phyloP scores from a whole-genome alignment of 768 basidiomycete genomes.

The Botryobasidium botryosum region DNA sequence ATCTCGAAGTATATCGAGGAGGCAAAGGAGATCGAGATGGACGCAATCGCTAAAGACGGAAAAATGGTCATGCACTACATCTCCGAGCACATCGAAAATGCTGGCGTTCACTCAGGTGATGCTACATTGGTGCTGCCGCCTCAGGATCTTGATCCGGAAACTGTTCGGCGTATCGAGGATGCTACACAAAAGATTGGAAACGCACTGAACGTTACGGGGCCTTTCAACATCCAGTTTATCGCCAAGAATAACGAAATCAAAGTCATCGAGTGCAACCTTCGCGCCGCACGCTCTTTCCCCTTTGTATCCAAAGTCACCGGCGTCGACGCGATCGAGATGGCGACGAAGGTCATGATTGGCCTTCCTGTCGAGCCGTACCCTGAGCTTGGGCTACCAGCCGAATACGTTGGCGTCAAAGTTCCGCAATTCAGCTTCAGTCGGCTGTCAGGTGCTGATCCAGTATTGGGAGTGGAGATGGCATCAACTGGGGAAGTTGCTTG shows the following conservation, averaged over 20 bases:
- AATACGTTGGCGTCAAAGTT: slow-evolving; percentile 98
- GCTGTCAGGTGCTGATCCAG: slow-evolving; percentile 90
- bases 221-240: slow-evolving; percentile 99
- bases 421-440: slow-evolving; percentile 99
- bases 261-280: slow-evolving; percentile 98
- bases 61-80: slow-evolving; percentile 99
- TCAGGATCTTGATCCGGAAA: slow-evolving; percentile 93
- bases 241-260: slow-evolving; percentile 99
- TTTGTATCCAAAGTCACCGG: slow-evolving; percentile 99
- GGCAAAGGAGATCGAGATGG: slow-evolving; percentile 99
- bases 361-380: slow-evolving; percentile 84
- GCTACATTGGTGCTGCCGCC: slow-evolving; percentile 96
- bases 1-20: slow-evolving; percentile 99
- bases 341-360: slow-evolving; percentile 95
- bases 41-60: slow-evolving; percentile 91
- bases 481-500: slow-evolving; percentile 99
- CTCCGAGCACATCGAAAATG: slow-evolving; percentile 98
- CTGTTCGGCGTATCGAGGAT: slow-evolving; percentile 89
- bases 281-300: slow-evolving; percentile 94
- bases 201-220: slow-evolving; percentile 93
- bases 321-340: slow-evolving; percentile 95
- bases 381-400: slow-evolving; percentile 64
- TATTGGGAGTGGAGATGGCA: slow-evolving; percentile 98
- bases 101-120: slow-evolving; percentile 96
- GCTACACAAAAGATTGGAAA: slow-evolving; percentile 96